Evolutionary conservation across 139 green algal genomes (phyloP).

Genomic region (Pleodorina starrii): DNA sequence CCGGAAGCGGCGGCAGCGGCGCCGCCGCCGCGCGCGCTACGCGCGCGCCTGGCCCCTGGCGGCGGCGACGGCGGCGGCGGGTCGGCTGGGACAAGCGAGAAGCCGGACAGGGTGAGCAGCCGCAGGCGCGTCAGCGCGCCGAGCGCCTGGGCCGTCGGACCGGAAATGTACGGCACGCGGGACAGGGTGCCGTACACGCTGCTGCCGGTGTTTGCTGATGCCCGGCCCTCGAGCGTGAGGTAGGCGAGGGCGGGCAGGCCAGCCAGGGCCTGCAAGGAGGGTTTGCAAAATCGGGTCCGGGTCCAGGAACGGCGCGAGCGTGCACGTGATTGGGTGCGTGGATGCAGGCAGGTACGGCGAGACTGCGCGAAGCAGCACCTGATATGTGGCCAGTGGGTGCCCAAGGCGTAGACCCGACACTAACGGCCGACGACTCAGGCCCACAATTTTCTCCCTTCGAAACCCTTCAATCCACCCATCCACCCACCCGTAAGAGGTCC

Average conservation of each 20-base stretch:
- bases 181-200: not conserved
- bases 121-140: constrained; percentile 17
- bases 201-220: not conserved
- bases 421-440: too few species aligned
- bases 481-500: not conserved
- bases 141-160: not conserved
- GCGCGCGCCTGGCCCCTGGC: not conserved
- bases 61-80: not conserved
- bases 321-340: too few species aligned
- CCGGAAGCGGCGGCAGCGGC: not conserved
- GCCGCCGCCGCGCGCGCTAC: too few species aligned
- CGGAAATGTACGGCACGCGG: not conserved
- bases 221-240: constrained; percentile 24
- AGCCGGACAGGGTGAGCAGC: constrained; percentile 13
- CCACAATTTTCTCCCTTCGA: too few species aligned
- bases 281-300: too few species aligned
- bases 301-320: too few species aligned
- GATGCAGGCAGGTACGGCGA: too few species aligned
- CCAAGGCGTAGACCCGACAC: too few species aligned
- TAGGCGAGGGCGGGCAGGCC: constrained; percentile 7
- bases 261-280: not conserved
- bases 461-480: too few species aligned
- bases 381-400: too few species aligned
- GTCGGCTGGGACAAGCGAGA: not conserved
- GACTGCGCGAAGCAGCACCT: too few species aligned